Percentiles rank a stretch among this genome's conserved stretches.
phyloP scores from a whole-genome alignment of 106 monocot genomes.

The Acorus calamus region DNA sequence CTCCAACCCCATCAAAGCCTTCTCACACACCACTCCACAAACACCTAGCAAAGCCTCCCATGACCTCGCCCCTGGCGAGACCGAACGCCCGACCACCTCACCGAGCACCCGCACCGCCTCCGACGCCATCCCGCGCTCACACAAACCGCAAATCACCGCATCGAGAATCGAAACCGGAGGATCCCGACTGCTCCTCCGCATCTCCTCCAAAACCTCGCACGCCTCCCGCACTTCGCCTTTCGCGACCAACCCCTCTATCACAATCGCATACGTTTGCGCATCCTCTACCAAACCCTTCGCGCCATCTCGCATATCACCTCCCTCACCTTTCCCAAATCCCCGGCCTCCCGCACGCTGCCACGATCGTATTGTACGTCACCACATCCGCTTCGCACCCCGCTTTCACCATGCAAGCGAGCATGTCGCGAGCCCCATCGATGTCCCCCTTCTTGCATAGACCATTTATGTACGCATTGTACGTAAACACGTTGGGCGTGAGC shows the following conservation, averaged over 20 bases:
- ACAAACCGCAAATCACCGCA: slow-evolving; percentile 22
- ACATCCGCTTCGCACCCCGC: slow-evolving; percentile 40
- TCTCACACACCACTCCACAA: slow-evolving; percentile 1
- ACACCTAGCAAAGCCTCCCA: slow-evolving; percentile 27
- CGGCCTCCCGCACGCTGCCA: slow-evolving; percentile 27
- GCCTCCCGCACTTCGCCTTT: slow-evolving; percentile 26
- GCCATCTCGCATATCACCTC: slow-evolving; percentile 38
- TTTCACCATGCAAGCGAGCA: slow-evolving; percentile 60
- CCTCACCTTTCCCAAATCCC: slow-evolving; percentile 21
- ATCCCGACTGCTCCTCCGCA: slow-evolving; percentile 25
- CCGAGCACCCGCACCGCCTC: slow-evolving; percentile 30
- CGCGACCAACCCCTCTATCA: slow-evolving; percentile 27
- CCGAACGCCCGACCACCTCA: slow-evolving; percentile 13
- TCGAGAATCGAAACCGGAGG: slow-evolving; percentile 20
- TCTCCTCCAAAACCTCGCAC: slow-evolving; percentile 17
- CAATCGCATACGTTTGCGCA: slow-evolving; percentile 18
- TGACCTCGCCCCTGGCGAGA: slow-evolving; percentile 22
- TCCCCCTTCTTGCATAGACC: slow-evolving; percentile 49
- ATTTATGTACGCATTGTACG: slow-evolving; percentile 38
- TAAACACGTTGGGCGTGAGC: slow-evolving; percentile 26
- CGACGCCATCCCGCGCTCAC: slow-evolving; percentile 11
- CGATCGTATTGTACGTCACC: slow-evolving; percentile 37
- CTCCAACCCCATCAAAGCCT: slow-evolving; percentile 5
- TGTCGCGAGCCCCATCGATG: slow-evolving; percentile 26
- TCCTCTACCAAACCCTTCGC: slow-evolving; percentile 33